A percentile compares a stretch with the other conserved stretches of the same genome.
These are phyloP conservation scores for Cyberlindnera maclurae DNA, from an alignment of 805 yeast species.

Conservation along the genomic window DNA sequence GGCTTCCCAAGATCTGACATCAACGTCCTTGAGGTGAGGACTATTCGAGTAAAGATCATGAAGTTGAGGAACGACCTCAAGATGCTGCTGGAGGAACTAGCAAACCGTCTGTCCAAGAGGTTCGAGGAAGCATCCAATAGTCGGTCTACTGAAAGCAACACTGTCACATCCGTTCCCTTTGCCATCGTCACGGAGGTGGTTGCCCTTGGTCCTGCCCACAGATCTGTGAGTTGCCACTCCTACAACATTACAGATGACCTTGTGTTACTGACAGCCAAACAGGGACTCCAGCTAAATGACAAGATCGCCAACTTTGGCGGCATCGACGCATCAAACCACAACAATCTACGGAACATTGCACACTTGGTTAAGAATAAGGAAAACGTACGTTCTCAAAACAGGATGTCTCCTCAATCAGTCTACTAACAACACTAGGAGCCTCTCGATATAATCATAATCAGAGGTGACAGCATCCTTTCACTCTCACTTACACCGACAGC, in stretches of 20 bases:
- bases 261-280: constrained; percentile 4
- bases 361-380: constrained; percentile 34
- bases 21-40: constrained; percentile 65
- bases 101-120: constrained; percentile 38
- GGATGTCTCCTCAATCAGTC: too few species aligned
- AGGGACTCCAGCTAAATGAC: constrained; percentile 54
- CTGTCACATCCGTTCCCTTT: constrained; percentile 36
- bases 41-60: constrained; percentile 56
- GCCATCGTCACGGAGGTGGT: constrained; percentile 30
- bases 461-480: constrained; percentile 3
- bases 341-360: constrained; percentile 39
- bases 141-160: too few species aligned
- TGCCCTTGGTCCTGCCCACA: constrained; percentile 43
- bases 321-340: constrained; percentile 50
- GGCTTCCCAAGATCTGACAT: constrained; percentile 86
- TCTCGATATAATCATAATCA: not conserved
- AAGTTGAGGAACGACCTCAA: constrained; percentile 65
- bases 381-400: constrained; percentile 21
- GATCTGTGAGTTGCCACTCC: constrained; percentile 4
- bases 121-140: constrained; percentile 21
- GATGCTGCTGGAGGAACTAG: constrained; percentile 39
- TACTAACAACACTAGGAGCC: constrained; percentile 1
- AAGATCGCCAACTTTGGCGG: constrained; percentile 35
- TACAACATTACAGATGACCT: too few species aligned
- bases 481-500: constrained; percentile 8